phyloP scores from a whole-genome alignment of 2,329 filamentous ascomycete genomes.

The Geosmithia morbida region DNA sequence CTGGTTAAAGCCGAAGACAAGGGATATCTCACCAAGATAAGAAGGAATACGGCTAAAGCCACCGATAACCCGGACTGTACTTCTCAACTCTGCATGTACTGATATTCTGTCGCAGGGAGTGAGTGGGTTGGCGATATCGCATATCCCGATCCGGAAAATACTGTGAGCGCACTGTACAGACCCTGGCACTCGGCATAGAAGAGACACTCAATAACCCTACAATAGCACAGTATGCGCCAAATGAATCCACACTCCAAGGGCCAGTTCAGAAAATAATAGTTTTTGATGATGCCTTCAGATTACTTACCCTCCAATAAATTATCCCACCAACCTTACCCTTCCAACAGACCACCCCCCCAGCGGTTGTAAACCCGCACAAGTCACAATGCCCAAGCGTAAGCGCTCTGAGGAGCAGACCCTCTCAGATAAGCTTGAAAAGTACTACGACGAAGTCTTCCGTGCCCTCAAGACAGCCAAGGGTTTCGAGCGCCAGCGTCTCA shows the following conservation, averaged over 20 bases:
- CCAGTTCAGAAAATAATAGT: neutral
- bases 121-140: too few species aligned
- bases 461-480: constrained; percentile 61
- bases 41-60: too few species aligned
- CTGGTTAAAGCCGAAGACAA: too few species aligned
- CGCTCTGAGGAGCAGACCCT: constrained; percentile 28
- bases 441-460: constrained; percentile 45
- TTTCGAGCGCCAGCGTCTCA: constrained; percentile 65
- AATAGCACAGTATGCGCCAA: neutral
- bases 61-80: too few species aligned
- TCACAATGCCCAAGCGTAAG: constrained; percentile 43
- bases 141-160: too few species aligned
- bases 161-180: neutral
- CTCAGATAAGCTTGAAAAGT: constrained; percentile 35
- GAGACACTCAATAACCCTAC: neutral
- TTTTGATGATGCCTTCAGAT: neutral
- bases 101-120: too few species aligned
- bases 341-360: neutral
- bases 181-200: neutral
- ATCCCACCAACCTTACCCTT: neutral
- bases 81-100: too few species aligned
- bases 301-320: neutral
- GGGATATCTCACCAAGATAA: too few species aligned
- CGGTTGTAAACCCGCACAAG: neutral
- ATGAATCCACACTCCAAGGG: neutral